These are phyloP conservation scores for Iris macrosiphon DNA, from an alignment of 106 monocot species.

Conservation along the genomic window DNA sequence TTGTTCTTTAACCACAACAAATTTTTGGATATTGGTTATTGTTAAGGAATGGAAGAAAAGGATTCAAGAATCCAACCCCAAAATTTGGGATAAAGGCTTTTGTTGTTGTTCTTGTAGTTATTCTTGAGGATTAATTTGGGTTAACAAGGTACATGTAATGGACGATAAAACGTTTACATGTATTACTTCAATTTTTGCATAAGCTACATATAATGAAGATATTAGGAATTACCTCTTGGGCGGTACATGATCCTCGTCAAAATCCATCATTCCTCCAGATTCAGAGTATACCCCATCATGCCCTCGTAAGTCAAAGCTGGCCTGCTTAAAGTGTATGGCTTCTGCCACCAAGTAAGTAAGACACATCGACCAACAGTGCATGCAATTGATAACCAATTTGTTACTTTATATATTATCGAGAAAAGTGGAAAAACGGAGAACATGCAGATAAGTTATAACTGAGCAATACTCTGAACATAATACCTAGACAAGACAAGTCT, in stretches of 20 bases:
- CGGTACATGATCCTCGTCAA: slow-evolving; percentile 75
- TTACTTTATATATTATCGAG: background rate
- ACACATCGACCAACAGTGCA: slow-evolving; percentile 41
- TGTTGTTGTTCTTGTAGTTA: too few species aligned
- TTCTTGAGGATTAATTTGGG: background rate
- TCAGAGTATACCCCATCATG: slow-evolving; percentile 70
- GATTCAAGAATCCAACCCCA: too few species aligned
- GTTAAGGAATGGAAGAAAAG: too few species aligned
- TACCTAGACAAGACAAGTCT: too few species aligned
- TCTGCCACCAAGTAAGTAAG: slow-evolving; percentile 86
- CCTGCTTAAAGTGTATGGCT: slow-evolving; percentile 75
- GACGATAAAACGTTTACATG: background rate
- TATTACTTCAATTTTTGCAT: background rate
- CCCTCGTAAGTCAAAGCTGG: slow-evolving; percentile 62
- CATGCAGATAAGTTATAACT: too few species aligned
- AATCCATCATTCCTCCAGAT: slow-evolving; percentile 86
- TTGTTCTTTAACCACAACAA: too few species aligned
- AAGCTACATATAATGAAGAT: background rate
- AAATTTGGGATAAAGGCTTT: too few species aligned
- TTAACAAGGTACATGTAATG: background rate
- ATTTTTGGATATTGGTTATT: too few species aligned
- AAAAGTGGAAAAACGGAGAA: background rate
- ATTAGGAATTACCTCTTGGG: slow-evolving; percentile 62
- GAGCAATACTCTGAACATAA: too few species aligned
- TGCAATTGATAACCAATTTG: slow-evolving; percentile 12